A percentile compares a stretch with the other conserved stretches of the same genome.
Conservation (phyloP, 768 basidiomycete genomes). For the Plicaturopsis crispa region DNA sequence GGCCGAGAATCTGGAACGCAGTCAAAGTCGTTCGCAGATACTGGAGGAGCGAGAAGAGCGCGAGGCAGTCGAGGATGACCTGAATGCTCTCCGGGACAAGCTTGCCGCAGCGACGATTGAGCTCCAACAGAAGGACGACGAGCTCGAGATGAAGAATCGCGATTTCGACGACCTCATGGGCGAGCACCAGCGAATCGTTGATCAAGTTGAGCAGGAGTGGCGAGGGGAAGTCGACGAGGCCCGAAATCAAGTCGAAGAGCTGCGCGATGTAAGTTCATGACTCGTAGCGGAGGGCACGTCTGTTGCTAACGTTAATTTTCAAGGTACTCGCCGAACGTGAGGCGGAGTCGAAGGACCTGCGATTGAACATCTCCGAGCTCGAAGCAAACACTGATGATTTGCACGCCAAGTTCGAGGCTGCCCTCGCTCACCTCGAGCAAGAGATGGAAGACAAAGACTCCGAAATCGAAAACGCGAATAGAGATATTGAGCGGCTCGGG, state of each 20-base stretch:
- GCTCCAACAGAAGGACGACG: constrained; percentile 81
- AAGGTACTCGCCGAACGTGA: constrained; percentile 77
- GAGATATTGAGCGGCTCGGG: constrained; percentile 74
- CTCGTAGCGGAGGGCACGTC: not conserved
- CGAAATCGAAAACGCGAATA: constrained; percentile 65
- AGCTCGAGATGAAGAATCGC: constrained; percentile 67
- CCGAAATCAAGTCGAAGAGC: constrained; percentile 70
- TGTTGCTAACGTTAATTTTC: constrained; percentile 6
- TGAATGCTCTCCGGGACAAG: constrained; percentile 68
- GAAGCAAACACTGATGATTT: constrained; percentile 66
- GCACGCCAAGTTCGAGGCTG: constrained; percentile 67
- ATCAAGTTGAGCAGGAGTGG: constrained; percentile 79
- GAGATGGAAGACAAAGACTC: constrained; percentile 76
- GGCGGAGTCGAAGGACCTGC: constrained; percentile 67
- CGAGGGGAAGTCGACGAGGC: constrained; percentile 81
- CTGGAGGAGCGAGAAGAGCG: constrained; percentile 67
- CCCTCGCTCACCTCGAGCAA: constrained; percentile 66
- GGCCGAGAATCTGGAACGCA: constrained; percentile 60
- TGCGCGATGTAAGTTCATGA: constrained; percentile 50
- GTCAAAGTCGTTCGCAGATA: constrained; percentile 63
- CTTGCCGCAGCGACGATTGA: constrained; percentile 78
- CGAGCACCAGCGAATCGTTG: constrained; percentile 68
- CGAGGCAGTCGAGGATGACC: constrained; percentile 72
- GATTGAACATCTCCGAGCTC: constrained; percentile 66
- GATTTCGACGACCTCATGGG: constrained; percentile 74